A percentile compares a stretch with the other conserved stretches of the same genome.
Evolutionary conservation across 164 flowering plant genomes (phyloP).

Genomic region (Nymphaea thermarum): DNA sequence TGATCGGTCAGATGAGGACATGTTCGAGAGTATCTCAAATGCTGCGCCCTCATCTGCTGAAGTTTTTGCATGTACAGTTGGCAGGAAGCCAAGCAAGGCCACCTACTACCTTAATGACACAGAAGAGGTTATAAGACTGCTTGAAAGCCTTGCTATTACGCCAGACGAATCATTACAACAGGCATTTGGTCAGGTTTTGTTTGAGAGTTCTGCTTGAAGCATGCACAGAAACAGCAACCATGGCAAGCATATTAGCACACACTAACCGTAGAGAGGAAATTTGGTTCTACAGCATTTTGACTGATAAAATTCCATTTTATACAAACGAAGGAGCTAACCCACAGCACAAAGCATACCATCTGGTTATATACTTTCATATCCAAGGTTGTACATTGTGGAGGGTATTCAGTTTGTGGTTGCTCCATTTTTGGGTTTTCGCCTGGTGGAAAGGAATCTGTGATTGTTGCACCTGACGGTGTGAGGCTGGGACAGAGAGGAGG

Average conservation of each 20-base stretch:
- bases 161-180: not conserved
- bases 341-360: not conserved
- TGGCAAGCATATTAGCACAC: not conserved
- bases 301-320: not conserved
- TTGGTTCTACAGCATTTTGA: not conserved
- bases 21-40: slow-evolving; percentile 5
- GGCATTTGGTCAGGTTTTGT: slow-evolving; percentile 2
- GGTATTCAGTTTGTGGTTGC: too few relatives aligned
- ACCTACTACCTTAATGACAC: slow-evolving; percentile 12
- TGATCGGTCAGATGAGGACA: not conserved
- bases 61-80: slow-evolving; percentile 11
- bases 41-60: not conserved
- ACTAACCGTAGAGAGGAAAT: not conserved
- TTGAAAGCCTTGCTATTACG: slow-evolving; percentile 7
- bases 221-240: not conserved
- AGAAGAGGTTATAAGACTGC: slow-evolving; percentile 6
- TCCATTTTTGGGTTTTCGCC: too few relatives aligned
- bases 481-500: too few relatives aligned
- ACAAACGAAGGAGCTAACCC: not conserved
- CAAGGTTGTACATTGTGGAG: not conserved
- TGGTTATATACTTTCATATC: not conserved
- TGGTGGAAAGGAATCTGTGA: too few relatives aligned
- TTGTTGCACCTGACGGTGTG: too few relatives aligned
- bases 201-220: slow-evolving; percentile 6
- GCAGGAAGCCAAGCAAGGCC: slow-evolving; percentile 14